Evolutionary conservation across 164 flowering plant species (phyloP).

Genomic region (Annona squamosa): DNA sequence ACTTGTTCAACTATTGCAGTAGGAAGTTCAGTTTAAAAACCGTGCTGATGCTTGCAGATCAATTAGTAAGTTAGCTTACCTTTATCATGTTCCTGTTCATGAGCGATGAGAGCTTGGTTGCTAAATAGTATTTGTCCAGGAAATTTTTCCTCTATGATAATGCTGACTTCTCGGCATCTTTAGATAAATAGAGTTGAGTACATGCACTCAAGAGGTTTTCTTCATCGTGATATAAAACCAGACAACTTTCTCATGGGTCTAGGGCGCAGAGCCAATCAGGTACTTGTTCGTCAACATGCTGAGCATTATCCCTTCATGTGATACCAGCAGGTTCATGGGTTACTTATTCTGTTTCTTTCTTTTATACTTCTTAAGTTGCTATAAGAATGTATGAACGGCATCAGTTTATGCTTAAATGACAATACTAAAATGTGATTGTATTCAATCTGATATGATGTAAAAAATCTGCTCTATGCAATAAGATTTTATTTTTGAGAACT

Average conservation of each 20-base stretch:
- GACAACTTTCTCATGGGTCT: constrained; percentile 49
- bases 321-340: too few species aligned
- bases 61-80: constrained; percentile 32
- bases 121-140: not conserved
- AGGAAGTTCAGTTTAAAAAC: constrained; percentile 58
- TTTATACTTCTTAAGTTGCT: too few species aligned
- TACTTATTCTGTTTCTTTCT: too few species aligned
- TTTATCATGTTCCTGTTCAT: not conserved
- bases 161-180: not conserved
- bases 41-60: constrained; percentile 71
- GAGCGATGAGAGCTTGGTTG: not conserved
- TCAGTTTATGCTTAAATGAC: too few species aligned
- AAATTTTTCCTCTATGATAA: not conserved
- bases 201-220: constrained; percentile 43
- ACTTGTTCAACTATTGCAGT: constrained; percentile 51
- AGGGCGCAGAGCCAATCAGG: constrained; percentile 49
- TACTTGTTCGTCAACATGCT: constrained; percentile 6
- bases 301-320: not conserved
- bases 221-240: constrained; percentile 48
- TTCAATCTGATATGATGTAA: too few species aligned
- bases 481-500: too few species aligned
- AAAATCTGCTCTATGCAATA: too few species aligned
- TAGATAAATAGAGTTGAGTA: constrained; percentile 45
- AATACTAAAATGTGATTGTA: too few species aligned
- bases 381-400: too few species aligned